These are phyloP conservation scores for Phylloporus sp. DNA, from an alignment of 768 basidiomycete species.

Conservation along the genomic window DNA sequence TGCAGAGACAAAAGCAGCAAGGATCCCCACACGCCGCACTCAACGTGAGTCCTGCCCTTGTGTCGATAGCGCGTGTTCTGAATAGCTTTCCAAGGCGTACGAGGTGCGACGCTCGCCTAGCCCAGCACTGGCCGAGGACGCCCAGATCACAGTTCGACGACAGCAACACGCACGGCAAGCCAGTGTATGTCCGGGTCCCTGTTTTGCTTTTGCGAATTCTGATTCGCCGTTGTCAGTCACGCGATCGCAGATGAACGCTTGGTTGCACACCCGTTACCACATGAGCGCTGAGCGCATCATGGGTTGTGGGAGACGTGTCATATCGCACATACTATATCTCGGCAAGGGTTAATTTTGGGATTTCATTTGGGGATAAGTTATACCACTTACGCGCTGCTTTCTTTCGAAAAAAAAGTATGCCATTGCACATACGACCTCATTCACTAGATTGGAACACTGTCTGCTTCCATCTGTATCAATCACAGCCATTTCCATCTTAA, in stretches of 20 bases:
- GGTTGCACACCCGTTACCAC: conserved; percentile 9
- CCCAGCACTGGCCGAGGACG: conserved; percentile 29
- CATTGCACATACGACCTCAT: conserved; percentile 16
- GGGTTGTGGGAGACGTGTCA: conserved; percentile 14
- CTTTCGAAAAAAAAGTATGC: conserved; percentile 20
- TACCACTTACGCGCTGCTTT: conserved; percentile 16
- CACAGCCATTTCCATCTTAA: conserved; percentile 8
- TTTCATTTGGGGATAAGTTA: conserved; percentile 27
- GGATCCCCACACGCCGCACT: conserved; percentile 22
- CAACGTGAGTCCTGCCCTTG: conserved; percentile 15
- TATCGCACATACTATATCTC: conserved; percentile 21
- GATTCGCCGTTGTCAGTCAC: conserved; percentile 23
- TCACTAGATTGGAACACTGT: conserved; percentile 5
- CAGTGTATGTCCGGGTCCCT: conserved; percentile 12
- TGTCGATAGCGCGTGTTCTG: conserved; percentile 2
- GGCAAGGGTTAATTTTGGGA: conserved; percentile 21
- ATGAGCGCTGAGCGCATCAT: conserved; percentile 21
- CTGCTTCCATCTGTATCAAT: conserved; percentile 13
- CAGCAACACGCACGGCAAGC: conserved; percentile 24
- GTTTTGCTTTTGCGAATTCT: conserved; percentile 1
- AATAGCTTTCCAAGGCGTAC: conserved; percentile 19
- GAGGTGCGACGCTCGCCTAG: conserved; percentile 31
- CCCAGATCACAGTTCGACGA: conserved; percentile 32
- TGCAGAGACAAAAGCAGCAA: conserved; percentile 32
- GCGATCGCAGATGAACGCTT: conserved; percentile 27